phyloP scores from a whole-genome alignment of 1,284 basidiomycete genomes.

The Wolfiporia cocos region DNA sequence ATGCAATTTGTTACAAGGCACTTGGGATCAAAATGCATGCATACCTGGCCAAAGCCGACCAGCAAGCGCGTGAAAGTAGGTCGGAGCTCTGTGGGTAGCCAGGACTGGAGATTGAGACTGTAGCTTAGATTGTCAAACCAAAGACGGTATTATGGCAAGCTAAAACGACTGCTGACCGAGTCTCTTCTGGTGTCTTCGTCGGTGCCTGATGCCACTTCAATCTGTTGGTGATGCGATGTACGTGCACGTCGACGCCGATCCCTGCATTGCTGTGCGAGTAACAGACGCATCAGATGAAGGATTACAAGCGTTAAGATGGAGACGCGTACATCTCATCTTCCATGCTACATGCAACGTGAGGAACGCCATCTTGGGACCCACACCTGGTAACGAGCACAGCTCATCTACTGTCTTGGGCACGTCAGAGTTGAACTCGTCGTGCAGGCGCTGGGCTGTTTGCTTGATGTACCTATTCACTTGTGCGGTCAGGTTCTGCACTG shows the following conservation, averaged over 20 bases:
- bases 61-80: slow-evolving; percentile 83
- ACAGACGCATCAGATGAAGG: background rate
- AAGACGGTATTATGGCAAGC: background rate
- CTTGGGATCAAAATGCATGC: slow-evolving; percentile 8
- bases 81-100: slow-evolving; percentile 80
- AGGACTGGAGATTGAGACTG: slow-evolving; percentile 84
- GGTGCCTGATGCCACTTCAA: slow-evolving; percentile 85
- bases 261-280: slow-evolving; percentile 67
- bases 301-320: background rate
- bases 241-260: slow-evolving; percentile 95
- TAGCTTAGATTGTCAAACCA: background rate
- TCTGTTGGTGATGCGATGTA: slow-evolving; percentile 91
- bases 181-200: slow-evolving; percentile 86
- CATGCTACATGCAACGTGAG: slow-evolving; percentile 80
- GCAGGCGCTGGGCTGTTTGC: slow-evolving; percentile 61
- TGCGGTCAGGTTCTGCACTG: too few species aligned
- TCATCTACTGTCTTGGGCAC: slow-evolving; percentile 86
- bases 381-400: slow-evolving; percentile 78
- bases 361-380: slow-evolving; percentile 94
- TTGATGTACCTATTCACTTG: slow-evolving; percentile 71
- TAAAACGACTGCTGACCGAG: slow-evolving; percentile 42
- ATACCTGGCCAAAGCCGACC: slow-evolving; percentile 90
- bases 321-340: slow-evolving; percentile 72
- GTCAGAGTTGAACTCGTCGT: slow-evolving; percentile 71
- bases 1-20: slow-evolving; percentile 1